A percentile compares a stretch with the other conserved stretches of the same genome.
Evolutionary conservation across 2,329 filamentous ascomycete genomes (phyloP).

Genomic region (Epichloe festucae): DNA sequence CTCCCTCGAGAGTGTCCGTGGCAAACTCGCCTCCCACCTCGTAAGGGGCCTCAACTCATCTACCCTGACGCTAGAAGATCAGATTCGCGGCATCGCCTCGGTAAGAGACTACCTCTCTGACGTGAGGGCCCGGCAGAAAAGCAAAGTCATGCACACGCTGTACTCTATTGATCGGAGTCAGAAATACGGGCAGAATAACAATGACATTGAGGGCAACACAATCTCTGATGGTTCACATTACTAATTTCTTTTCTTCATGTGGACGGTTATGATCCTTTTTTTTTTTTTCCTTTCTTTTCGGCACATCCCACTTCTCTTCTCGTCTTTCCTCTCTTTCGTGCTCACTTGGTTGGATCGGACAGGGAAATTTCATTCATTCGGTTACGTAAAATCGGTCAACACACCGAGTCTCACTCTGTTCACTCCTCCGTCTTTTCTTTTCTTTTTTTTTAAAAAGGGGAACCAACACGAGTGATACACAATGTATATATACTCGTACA

Average conservation of each 20-base stretch:
- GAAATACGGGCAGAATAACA: conserved; percentile 5
- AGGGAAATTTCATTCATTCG: too few relatives aligned
- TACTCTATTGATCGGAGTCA: conserved; percentile 9
- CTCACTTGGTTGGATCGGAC: too few relatives aligned
- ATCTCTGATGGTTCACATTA: conserved; percentile 2
- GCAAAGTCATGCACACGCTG: conserved; percentile 67
- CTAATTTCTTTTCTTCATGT: neutral
- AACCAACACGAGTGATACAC: too few relatives aligned
- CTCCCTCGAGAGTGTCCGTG: conserved; percentile 70
- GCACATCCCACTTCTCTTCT: neutral
- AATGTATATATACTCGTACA: too few relatives aligned
- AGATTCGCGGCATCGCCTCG: conserved; percentile 70
- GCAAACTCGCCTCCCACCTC: conserved; percentile 73
- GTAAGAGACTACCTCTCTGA: conserved; percentile 67
- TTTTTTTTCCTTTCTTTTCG: too few relatives aligned
- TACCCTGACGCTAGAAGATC: conserved; percentile 66
- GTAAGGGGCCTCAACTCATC: conserved; percentile 57
- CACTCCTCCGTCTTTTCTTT: too few relatives aligned
- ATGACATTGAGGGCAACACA: conserved; percentile 15
- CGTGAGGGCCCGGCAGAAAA: conserved; percentile 68
- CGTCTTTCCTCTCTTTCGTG: neutral
- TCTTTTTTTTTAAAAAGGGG: too few relatives aligned
- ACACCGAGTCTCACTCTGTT: too few relatives aligned
- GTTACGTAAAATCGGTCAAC: too few relatives aligned
- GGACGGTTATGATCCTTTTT: too few relatives aligned